Conservation (phyloP, 768 basidiomycete genomes). For the Chiua virens region DNA sequence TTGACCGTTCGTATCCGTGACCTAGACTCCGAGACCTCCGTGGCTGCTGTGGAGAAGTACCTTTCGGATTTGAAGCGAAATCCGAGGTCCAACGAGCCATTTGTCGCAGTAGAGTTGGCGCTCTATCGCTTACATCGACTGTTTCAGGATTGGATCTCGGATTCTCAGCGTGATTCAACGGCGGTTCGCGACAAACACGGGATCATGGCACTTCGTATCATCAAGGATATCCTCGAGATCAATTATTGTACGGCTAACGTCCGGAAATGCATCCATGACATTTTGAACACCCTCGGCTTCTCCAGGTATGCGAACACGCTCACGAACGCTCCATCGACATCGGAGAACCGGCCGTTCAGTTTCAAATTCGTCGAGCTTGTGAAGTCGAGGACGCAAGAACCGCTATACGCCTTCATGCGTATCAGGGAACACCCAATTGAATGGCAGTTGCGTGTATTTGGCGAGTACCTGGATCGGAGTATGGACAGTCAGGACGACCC, state of each 20-base stretch:
- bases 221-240: constrained; percentile 45
- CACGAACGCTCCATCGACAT: constrained; percentile 1
- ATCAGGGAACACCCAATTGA: constrained; percentile 55
- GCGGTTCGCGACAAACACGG: constrained; percentile 45
- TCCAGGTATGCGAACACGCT: constrained; percentile 34
- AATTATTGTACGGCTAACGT: constrained; percentile 31
- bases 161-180: constrained; percentile 37
- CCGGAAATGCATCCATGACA: constrained; percentile 36
- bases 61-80: constrained; percentile 46
- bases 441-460: constrained; percentile 72
- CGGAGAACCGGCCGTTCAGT: constrained; percentile 32
- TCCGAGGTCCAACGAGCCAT: constrained; percentile 41
- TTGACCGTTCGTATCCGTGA: constrained; percentile 48
- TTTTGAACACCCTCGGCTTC: constrained; percentile 51
- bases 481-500: constrained; percentile 61
- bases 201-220: constrained; percentile 46
- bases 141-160: constrained; percentile 52
- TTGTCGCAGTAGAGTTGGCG: constrained; percentile 49
- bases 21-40: constrained; percentile 21
- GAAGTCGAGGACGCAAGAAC: constrained; percentile 41
- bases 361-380: constrained; percentile 62
- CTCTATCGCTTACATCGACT: constrained; percentile 55
- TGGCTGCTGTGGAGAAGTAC: constrained; percentile 28
- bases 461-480: constrained; percentile 69
- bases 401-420: constrained; percentile 51